These are phyloP conservation scores for Cladosporium sp. DNA, from an alignment of 2,329 filamentous ascomycete genomes.

Conservation along the genomic window DNA sequence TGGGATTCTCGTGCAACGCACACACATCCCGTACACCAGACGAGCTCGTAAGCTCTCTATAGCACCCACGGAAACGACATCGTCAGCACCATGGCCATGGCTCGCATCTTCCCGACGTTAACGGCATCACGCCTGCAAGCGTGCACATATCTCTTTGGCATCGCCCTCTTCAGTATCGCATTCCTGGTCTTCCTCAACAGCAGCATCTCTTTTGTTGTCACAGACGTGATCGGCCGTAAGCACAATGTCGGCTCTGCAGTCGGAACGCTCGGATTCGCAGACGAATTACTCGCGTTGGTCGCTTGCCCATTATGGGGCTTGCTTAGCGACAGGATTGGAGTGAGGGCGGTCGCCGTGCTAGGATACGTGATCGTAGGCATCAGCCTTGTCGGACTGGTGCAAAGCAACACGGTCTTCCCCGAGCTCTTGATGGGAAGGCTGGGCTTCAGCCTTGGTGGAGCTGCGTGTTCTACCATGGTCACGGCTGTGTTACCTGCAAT, in stretches of 20 bases:
- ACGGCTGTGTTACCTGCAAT: conserved; percentile 85
- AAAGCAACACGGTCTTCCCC: conserved; percentile 84
- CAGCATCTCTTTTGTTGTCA: conserved; percentile 80
- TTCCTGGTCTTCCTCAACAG: conserved; percentile 90
- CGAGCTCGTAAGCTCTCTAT: not conserved
- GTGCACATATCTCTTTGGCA: conserved; percentile 73
- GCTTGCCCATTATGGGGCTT: conserved; percentile 81
- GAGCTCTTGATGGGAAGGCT: conserved; percentile 81
- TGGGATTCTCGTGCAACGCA: not conserved
- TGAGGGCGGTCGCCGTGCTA: conserved; percentile 62
- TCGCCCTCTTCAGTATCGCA: conserved; percentile 82
- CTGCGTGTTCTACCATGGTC: conserved; percentile 90
- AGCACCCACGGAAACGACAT: not conserved
- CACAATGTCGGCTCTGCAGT: conserved; percentile 75
- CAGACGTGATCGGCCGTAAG: conserved; percentile 74
- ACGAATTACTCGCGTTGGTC: conserved; percentile 77
- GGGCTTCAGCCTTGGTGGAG: conserved; percentile 85
- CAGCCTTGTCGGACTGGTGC: conserved; percentile 76
- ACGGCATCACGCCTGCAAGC: conserved; percentile 60
- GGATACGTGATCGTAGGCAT: conserved; percentile 82
- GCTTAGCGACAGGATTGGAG: conserved; percentile 73
- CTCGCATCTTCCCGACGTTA: conserved; percentile 40
- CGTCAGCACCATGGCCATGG: conserved; percentile 24
- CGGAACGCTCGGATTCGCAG: conserved; percentile 80
- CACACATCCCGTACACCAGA: not conserved